These are phyloP conservation scores for Perkinsus olseni DNA, from an alignment of 169 alveolate species.

Conservation along the genomic window DNA sequence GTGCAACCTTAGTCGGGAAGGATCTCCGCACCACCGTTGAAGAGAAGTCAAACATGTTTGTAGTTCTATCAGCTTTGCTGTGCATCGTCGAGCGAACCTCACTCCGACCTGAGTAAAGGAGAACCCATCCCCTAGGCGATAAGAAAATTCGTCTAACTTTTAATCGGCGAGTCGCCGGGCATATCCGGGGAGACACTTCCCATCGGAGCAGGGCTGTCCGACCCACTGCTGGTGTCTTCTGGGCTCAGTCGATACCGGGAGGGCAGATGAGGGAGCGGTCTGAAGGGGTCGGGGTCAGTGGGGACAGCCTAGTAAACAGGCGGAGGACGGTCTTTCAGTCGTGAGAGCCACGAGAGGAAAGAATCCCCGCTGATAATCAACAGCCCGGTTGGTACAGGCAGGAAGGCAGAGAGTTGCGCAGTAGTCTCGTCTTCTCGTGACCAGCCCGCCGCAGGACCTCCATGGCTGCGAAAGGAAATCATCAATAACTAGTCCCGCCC, in stretches of 20 bases:
- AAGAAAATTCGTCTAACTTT: too few species aligned
- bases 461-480: background rate
- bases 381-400: too few species aligned
- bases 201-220: background rate
- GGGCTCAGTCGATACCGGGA: background rate
- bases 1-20: background rate
- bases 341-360: too few species aligned
- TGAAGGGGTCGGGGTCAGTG: too few species aligned
- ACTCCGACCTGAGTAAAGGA: background rate
- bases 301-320: too few species aligned
- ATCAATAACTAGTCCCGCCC: too few species aligned
- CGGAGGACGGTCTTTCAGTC: too few species aligned
- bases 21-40: background rate
- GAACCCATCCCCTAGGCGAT: background rate
- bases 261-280: background rate
- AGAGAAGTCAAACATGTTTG: background rate
- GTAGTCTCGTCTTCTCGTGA: background rate
- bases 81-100: background rate
- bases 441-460: background rate
- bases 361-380: too few species aligned
- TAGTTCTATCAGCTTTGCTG: background rate
- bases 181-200: background rate
- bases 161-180: too few species aligned
- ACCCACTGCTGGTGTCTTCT: background rate
- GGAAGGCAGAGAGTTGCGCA: background rate